These are phyloP conservation scores for Pittosporum tobira DNA, from an alignment of 129 eudicot genomes.

Conservation along the genomic window DNA sequence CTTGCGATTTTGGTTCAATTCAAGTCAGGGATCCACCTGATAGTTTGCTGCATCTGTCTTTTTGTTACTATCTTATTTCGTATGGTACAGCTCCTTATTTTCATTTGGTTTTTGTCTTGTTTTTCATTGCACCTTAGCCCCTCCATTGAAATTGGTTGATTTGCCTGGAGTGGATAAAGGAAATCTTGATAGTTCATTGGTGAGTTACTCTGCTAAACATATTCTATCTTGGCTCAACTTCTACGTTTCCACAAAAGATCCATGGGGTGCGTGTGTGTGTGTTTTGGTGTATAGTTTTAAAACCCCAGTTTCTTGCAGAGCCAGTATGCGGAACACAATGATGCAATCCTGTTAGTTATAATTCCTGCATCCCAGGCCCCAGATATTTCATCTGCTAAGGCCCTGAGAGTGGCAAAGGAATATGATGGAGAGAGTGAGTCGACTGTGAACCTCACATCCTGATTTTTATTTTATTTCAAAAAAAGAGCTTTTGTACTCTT, in stretches of 20 bases:
- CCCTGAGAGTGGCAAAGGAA: constrained; percentile 90
- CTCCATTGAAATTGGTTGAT: constrained; percentile 85
- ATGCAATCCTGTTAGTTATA: constrained; percentile 81
- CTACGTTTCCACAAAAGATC: not conserved
- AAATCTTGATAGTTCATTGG: constrained; percentile 85
- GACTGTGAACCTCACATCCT: constrained; percentile 4
- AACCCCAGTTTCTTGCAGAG: constrained; percentile 39
- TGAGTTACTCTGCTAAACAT: constrained; percentile 30
- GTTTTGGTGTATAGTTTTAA: no score
- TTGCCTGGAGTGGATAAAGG: constrained; percentile 95
- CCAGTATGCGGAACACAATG: constrained; percentile 79
- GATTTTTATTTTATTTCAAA: not conserved
- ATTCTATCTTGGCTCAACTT: not conserved
- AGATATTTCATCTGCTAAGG: constrained; percentile 79
- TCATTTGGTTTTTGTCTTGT: constrained; percentile 1
- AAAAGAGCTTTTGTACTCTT: not conserved
- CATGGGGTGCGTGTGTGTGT: no score
- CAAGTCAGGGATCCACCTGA: no score
- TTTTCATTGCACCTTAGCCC: constrained; percentile 41
- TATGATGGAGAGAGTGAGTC: constrained; percentile 77
- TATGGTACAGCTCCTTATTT: not conserved
- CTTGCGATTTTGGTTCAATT: no score
- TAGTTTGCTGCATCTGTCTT: not conserved
- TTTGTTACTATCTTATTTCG: not conserved
- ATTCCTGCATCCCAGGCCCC: constrained; percentile 94